Percentiles rank a stretch among this genome's conserved stretches.
Evolutionary conservation across 768 basidiomycete species (phyloP).

Genomic region (Naganishia vishniacii): DNA sequence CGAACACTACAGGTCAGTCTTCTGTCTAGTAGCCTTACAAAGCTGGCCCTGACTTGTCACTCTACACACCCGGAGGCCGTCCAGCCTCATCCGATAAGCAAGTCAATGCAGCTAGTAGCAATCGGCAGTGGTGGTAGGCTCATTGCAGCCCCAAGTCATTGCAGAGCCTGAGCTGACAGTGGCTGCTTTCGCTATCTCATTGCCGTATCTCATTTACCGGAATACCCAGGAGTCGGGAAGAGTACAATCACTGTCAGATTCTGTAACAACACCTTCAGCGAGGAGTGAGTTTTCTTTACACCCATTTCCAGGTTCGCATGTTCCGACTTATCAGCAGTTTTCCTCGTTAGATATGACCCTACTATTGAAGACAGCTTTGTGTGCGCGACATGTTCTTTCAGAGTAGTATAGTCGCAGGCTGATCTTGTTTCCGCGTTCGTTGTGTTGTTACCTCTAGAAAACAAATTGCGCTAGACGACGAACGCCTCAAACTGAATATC

Average conservation of each 20-base stretch:
- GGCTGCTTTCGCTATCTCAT: too few species aligned
- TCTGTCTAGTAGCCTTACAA: too few species aligned
- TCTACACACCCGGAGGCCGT: not conserved
- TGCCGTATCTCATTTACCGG: too few species aligned
- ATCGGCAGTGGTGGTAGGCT: slow-evolving; percentile 5
- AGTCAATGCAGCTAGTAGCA: not conserved
- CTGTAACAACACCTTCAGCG: slow-evolving; percentile 49
- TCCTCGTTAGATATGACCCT: slow-evolving; percentile 50
- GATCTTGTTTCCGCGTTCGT: too few species aligned
- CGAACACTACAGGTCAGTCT: too few species aligned
- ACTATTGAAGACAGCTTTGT: slow-evolving; percentile 50
- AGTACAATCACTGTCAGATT: slow-evolving; percentile 51
- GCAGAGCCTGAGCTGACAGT: too few species aligned
- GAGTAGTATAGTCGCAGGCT: too few species aligned
- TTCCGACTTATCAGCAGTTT: too few species aligned
- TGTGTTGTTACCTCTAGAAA: too few species aligned
- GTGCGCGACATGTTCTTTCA: not conserved
- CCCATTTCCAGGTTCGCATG: not conserved
- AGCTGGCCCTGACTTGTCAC: too few species aligned
- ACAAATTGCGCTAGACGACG: slow-evolving; percentile 53
- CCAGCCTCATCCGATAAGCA: not conserved
- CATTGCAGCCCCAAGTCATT: too few species aligned
- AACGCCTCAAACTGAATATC: slow-evolving; percentile 53
- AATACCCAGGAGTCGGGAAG: slow-evolving; percentile 49
- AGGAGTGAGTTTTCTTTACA: slow-evolving; percentile 39